Evolutionary conservation across 2,329 filamentous ascomycete genomes (phyloP), one percentile per base, ranked within the genome.

Genomic region (Cordyceps cicadae): DNA sequence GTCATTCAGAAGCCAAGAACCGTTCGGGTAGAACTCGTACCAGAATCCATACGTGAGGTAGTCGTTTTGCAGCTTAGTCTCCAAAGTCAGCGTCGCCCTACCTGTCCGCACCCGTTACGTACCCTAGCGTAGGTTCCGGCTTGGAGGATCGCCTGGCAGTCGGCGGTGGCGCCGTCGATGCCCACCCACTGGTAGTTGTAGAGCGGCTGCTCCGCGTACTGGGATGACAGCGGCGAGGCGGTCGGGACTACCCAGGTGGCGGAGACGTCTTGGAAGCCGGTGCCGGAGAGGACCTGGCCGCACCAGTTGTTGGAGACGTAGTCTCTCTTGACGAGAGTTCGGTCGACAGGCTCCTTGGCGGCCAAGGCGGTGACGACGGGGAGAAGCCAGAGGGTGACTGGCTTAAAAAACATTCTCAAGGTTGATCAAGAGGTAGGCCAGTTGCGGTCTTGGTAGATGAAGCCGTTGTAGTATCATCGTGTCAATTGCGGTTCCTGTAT

Each of bases 171-270:
- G 8, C 53, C 53, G 41, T 54, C 53, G 4, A 54, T 54, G 0
- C 53, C 53, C 14, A 54, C 53, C 53, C 39, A 54, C 15, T 54
- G 53, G 7, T 54, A 54, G 21, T 54, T 54, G 39, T 54, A 45
- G 11, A 54, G 29, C 8, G 37, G 15, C 39, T 54, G 37, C 0
- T 2, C 11, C 14, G 11, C 19, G 39, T 32, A 26, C 3, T 54
- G 53, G 6, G 9, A 12, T 8, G 21, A 11, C 3, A 54, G 39
- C 24, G 41, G 53, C 24, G 24, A 21, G 6, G 37, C 24, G 1
- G 9, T 32, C 6, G 53, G 53, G 21, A 54, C 37, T 0, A 54
- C 39, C 53, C 53, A 54, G 11, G 53, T 7, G 3, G 53, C 39
- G 19, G 37, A 43, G 1, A 54, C 53, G 3, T 54, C 39, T 2